Percentiles rank a stretch among this genome's conserved stretches.
Evolutionary conservation across 305 asterid species (phyloP).

Genomic region (Fraxinus greggii): DNA sequence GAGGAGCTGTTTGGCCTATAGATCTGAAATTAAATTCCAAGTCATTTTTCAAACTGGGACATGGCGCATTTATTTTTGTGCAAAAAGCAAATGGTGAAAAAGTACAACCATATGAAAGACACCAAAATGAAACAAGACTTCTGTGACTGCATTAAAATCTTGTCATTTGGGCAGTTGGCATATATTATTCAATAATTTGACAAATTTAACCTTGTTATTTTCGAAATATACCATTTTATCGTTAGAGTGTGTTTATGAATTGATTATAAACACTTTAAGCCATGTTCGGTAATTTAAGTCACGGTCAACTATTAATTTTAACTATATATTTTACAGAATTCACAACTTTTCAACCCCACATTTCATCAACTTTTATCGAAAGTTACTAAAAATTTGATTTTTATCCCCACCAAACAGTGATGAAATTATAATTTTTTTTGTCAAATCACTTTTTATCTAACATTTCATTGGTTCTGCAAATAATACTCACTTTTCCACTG

Average conservation of each 20-base stretch:
- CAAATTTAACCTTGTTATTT: neutral
- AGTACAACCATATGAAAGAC: conserved; percentile 6
- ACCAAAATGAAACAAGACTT: conserved; percentile 25
- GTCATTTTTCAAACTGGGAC: neutral
- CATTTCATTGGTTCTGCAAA: too few species aligned
- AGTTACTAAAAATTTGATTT: too few species aligned
- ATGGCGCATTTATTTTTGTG: neutral
- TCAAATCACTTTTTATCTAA: too few species aligned
- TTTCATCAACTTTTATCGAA: too few species aligned
- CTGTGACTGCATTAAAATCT: conserved; percentile 30
- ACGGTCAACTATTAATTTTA: too few species aligned
- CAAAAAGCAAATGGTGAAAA: neutral
- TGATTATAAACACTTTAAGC: too few species aligned
- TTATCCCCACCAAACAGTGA: too few species aligned
- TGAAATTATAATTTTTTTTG: too few species aligned
- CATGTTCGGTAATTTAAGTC: too few species aligned
- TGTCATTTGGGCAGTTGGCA: neutral
- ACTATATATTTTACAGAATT: too few species aligned
- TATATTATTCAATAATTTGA: neutral
- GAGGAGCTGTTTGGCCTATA: neutral
- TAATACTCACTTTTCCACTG: neutral
- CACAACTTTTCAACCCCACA: too few species aligned
- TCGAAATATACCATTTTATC: neutral
- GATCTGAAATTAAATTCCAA: conserved; percentile 5
- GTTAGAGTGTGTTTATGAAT: neutral